Evolutionary conservation across 441 rosid genomes (phyloP), one percentile per base, ranked within the genome.

Genomic region (Erodium texanum): DNA sequence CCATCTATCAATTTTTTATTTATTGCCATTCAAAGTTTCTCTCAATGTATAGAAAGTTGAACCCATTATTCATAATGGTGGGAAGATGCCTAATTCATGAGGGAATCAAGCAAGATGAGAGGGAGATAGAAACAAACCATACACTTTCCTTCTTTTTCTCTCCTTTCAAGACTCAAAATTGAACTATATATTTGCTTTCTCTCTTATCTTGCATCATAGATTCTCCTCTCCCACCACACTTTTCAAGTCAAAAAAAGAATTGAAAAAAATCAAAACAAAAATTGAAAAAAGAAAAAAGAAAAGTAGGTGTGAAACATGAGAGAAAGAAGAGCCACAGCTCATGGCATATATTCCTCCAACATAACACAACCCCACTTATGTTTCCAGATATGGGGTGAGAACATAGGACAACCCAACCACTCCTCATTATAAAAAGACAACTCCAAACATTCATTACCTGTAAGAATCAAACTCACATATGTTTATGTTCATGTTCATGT

Each of bases 381-480:
- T 86, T 89, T 86, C 92, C 93, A 71, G 92, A 84, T 85, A 87
- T 83, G 93, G 97, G 81, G 90, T 87, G 89, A 81, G 78, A 82
- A 77, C 81, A 78, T 70, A 78, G 78, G 84, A 80, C 85, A 83
- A 59, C 77, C 80, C 81, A 84, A 79, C 87, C 20, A 80, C 76
- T 77, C 80, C 78, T 29, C 43, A 68, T 73, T 81, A 83, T 80
- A 84, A 79, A 79, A 80, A 82, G 76, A 70, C 72, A 24, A 32
- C 36, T 3, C 36, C 36, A 32, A 32, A 32, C 36, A 5, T 32
- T 32, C 36, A 5, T 32, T 32, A 32, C 3, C 36, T 32, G 36
- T 5, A 32, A 32, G 36, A 7, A 32, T 32, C 36, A 32, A 32
- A 32, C n/a, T 32, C 36, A 32, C 36, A 32, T 32, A n/a, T n/a